phyloP scores from a whole-genome alignment of 23 red algal genomes.

The Gracilaria domingensis region DNA sequence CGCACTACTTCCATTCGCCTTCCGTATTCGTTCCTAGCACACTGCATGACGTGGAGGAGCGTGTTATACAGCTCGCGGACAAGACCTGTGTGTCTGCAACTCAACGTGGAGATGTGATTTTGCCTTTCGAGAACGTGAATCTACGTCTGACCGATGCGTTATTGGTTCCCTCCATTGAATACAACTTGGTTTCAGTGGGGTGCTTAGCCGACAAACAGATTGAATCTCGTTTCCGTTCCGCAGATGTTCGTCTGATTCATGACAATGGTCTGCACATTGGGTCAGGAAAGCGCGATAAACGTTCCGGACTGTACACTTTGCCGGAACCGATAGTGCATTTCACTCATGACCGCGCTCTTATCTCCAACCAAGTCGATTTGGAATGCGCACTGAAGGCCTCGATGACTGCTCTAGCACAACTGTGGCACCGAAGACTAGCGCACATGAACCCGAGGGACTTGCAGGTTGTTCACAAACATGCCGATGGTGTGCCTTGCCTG shows the following conservation, averaged over 20 bases:
- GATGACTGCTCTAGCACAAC: not conserved
- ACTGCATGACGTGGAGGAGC: not conserved
- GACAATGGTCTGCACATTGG: not conserved
- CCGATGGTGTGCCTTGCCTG: conserved; percentile 31
- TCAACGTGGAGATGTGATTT: conserved; percentile 17
- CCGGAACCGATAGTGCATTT: not conserved
- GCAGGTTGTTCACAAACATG: conserved; percentile 19
- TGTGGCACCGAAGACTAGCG: conserved; percentile 35
- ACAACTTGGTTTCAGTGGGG: conserved; percentile 3
- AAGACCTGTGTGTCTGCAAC: conserved; percentile 42
- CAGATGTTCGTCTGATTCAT: conserved; percentile 32
- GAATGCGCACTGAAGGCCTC: too few relatives aligned
- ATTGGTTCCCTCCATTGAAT: not conserved
- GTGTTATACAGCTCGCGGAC: conserved; percentile 25
- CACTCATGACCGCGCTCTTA: too few relatives aligned
- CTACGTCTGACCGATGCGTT: conserved; percentile 13
- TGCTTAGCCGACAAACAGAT: conserved; percentile 30
- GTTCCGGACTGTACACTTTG: conserved; percentile 23
- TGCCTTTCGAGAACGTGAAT: conserved; percentile 29
- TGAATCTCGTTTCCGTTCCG: conserved; percentile 16
- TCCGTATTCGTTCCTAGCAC: conserved; percentile 10
- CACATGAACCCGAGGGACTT: conserved; percentile 30
- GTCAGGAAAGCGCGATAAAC: not conserved
- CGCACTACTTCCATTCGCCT: not conserved
- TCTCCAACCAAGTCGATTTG: too few relatives aligned